A percentile compares a stretch with the other conserved stretches of the same genome.
These are phyloP conservation scores for Candida incommunis DNA, from an alignment of 805 yeast genomes.

Conservation along the genomic window DNA sequence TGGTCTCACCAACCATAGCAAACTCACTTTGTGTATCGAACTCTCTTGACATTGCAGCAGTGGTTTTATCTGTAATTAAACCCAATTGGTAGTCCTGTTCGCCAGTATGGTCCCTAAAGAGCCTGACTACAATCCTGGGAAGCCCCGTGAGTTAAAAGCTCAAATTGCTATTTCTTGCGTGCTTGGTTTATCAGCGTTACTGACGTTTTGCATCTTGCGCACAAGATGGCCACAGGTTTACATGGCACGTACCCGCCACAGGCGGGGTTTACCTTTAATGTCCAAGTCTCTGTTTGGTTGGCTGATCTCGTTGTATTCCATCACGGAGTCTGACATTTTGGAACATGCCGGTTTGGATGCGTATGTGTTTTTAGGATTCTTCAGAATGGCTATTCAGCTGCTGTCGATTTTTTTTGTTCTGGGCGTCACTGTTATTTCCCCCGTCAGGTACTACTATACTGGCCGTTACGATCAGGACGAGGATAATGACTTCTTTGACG, in stretches of 20 bases:
- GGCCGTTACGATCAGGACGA: conserved; percentile 53
- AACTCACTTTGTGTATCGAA: too few species aligned
- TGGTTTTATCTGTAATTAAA: too few species aligned
- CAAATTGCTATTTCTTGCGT: conserved; percentile 26
- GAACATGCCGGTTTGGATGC: conserved; percentile 93
- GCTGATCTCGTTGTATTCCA: conserved; percentile 51
- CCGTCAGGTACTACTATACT: conserved; percentile 69
- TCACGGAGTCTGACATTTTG: conserved; percentile 62
- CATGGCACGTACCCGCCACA: conserved; percentile 57
- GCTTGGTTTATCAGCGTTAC: conserved; percentile 55
- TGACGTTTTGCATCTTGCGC: conserved; percentile 56
- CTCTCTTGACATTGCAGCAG: too few species aligned
- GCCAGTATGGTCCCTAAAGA: conserved; percentile 14
- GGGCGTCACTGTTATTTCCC: conserved; percentile 66
- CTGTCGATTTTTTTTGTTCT: conserved; percentile 50
- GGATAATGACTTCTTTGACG: conserved; percentile 7
- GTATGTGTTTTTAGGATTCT: conserved; percentile 78
- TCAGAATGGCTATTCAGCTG: conserved; percentile 71
- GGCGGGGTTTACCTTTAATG: conserved; percentile 42
- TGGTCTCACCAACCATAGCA: too few species aligned
- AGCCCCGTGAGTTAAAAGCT: conserved; percentile 13
- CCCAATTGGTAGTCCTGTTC: too few species aligned
- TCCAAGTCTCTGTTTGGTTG: conserved; percentile 63
- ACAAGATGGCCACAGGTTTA: conserved; percentile 68
- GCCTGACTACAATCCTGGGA: conserved; percentile 15